These are phyloP conservation scores for Aotearoamyces nothofagi DNA, from an alignment of 2,329 filamentous ascomycete species.

Conservation along the genomic window DNA sequence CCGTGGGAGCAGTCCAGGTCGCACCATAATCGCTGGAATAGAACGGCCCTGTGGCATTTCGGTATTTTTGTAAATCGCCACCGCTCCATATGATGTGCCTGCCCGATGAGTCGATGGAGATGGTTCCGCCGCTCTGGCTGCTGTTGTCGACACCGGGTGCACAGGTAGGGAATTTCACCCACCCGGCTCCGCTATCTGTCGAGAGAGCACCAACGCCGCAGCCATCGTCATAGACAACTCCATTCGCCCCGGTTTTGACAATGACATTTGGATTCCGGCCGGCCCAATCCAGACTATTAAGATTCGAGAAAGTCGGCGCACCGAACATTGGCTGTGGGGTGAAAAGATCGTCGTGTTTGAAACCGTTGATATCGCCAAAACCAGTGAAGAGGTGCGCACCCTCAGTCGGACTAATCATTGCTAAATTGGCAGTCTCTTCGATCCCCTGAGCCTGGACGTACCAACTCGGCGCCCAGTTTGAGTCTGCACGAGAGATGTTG, in stretches of 20 bases:
- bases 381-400: slow-evolving; percentile 10
- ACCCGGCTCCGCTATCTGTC: slow-evolving; percentile 5
- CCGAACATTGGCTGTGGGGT: slow-evolving; percentile 7
- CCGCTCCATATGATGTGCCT: slow-evolving; percentile 29
- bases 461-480: slow-evolving; percentile 1
- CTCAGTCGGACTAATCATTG: slow-evolving; percentile 10
- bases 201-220: slow-evolving; percentile 6
- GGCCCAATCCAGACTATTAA: slow-evolving; percentile 14
- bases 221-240: slow-evolving; percentile 3
- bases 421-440: slow-evolving; percentile 12
- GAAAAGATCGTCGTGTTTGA: slow-evolving; percentile 8
- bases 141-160: slow-evolving; percentile 3
- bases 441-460: slow-evolving; percentile 11
- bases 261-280: slow-evolving; percentile 7
- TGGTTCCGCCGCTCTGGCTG: slow-evolving; percentile 25
- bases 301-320: slow-evolving; percentile 8
- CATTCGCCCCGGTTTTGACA: slow-evolving; percentile 5
- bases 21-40: slow-evolving; percentile 12
- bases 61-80: no score
- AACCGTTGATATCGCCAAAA: slow-evolving; percentile 14
- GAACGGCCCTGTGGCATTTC: slow-evolving; percentile 22
- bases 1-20: neutral
- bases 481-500: slow-evolving; percentile 5
- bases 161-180: slow-evolving; percentile 5
- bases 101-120: slow-evolving; percentile 35